These are phyloP conservation scores for Diaporthe sp. DNA, from an alignment of 2,329 filamentous ascomycete genomes.

Conservation along the genomic window DNA sequence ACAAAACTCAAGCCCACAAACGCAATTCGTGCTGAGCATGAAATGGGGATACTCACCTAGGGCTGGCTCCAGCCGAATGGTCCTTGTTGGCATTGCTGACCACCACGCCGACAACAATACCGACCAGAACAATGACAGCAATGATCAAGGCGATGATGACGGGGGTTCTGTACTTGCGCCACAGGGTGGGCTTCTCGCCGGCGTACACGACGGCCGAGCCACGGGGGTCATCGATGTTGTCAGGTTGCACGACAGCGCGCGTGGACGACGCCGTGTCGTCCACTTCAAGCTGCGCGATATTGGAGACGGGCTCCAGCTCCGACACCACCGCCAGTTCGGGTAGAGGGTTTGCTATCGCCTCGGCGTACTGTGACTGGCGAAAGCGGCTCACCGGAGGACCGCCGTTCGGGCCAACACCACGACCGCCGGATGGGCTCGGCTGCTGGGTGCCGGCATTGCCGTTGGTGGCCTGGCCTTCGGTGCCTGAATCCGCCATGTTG, in stretches of 20 bases:
- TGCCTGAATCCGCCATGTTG: neutral
- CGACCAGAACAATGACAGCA: conserved; percentile 15
- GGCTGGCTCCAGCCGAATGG: neutral
- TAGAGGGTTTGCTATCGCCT: conserved; percentile 35
- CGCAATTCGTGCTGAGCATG: neutral
- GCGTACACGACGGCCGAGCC: conserved; percentile 33
- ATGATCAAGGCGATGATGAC: conserved; percentile 21
- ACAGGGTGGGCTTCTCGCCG: conserved; percentile 28
- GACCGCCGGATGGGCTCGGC: neutral
- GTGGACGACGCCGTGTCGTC: conserved; percentile 14
- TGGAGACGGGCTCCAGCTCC: conserved; percentile 17
- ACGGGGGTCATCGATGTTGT: conserved; percentile 36
- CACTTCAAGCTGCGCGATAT: neutral
- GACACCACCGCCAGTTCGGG: conserved; percentile 28
- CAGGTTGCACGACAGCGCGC: conserved; percentile 32
- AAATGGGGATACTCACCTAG: neutral
- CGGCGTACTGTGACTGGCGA: conserved; percentile 33
- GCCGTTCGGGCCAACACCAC: neutral
- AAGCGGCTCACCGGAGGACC: neutral
- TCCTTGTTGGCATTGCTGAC: conserved; percentile 7
- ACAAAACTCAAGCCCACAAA: neutral
- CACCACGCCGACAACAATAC: conserved; percentile 28
- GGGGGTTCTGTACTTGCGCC: conserved; percentile 24
- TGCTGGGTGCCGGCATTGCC: neutral
- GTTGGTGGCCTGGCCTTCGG: neutral